Evolutionary conservation across 495 filamentous ascomycete species (phyloP), one percentile per base, ranked within the genome.

Genomic region (Daldinia vernicosa): DNA sequence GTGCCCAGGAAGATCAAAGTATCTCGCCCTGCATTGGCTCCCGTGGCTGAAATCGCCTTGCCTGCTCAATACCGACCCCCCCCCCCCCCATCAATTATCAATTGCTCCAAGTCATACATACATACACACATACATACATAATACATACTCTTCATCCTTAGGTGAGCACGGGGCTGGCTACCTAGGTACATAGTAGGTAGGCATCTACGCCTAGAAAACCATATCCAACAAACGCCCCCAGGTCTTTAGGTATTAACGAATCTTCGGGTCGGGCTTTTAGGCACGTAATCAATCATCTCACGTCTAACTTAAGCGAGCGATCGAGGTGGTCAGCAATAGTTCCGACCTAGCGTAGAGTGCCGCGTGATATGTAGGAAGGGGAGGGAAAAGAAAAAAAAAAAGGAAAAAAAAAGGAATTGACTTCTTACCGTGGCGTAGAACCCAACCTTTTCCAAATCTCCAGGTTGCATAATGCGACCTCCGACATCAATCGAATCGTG

Each of bases 91-190:
- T 56, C 56, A 17, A 59, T 71, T 67, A 67, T 71, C 39, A 63
- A 71, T 67, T 71, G 66, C 69, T 67, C 69, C 69, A 68, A 72
- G 69, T 68, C 69, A 71, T 66, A 71, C 27, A 57, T 27, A 63
- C 9, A 50, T 56, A 39, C 32, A n/a, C 15, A 51, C 52, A 15
- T 39, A 15, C 40, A 19, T 47, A 47, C 43, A 47, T 47, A 47
- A 19, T 47, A 47, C 17, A 47, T 47, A 47, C 9, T 12, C 9
- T 12, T 47, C 43, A 47, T 47, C 43, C 43, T 47, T 47, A 47
- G 7, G 43, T 47, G 43, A 47, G 43, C 43, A 47, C 9, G 3
- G n/a, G n/a, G n/a, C n/a, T n/a, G n/a, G n/a, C n/a, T n/a, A n/a
- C n/a, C n/a, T 47, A 47, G 43, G 9, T 24, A 47, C 17, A 8